Conservation (phyloP, 345 rosid genomes). For the Stellera chamaejasme region DNA sequence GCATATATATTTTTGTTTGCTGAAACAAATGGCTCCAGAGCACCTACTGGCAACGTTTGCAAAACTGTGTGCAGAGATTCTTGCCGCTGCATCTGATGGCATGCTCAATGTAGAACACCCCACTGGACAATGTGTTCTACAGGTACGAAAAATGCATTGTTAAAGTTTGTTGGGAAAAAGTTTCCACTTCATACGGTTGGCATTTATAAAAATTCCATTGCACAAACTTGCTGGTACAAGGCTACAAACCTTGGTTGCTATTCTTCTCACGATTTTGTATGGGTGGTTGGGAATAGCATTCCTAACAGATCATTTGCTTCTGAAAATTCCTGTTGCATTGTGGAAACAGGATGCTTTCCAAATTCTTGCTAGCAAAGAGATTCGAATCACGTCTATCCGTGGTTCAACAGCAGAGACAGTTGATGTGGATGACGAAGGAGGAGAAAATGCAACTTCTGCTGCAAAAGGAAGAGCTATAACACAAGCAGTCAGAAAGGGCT, state of each 20-base stretch:
- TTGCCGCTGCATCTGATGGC: slow-evolving; percentile 90
- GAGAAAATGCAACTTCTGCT: slow-evolving; percentile 36
- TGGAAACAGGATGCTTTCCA: slow-evolving; percentile 72
- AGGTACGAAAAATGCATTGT: slow-evolving; percentile 34
- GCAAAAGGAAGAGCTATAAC: slow-evolving; percentile 82
- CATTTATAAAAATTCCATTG: too few relatives aligned
- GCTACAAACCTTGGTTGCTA: too few relatives aligned
- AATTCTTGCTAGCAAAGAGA: slow-evolving; percentile 85
- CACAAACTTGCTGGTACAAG: too few relatives aligned
- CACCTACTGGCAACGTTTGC: slow-evolving; percentile 92
- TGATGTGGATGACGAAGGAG: slow-evolving; percentile 54
- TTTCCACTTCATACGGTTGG: too few relatives aligned
- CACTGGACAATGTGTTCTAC: slow-evolving; percentile 79
- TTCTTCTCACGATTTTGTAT: too few relatives aligned
- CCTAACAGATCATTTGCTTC: background rate
- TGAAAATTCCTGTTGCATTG: slow-evolving; percentile 2
- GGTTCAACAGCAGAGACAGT: slow-evolving; percentile 47
- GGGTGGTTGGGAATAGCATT: too few relatives aligned
- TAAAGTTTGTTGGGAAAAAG: background rate
- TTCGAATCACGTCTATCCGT: slow-evolving; percentile 47
- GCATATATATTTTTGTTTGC: slow-evolving; percentile 67
- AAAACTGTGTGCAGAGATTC: slow-evolving; percentile 91
- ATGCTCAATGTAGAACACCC: slow-evolving; percentile 65
- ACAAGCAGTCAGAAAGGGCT: slow-evolving; percentile 82
- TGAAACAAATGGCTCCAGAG: slow-evolving; percentile 97